phyloP scores from a whole-genome alignment of 1,139 yeast genomes.

The Pneumocystis jirovecii region DNA sequence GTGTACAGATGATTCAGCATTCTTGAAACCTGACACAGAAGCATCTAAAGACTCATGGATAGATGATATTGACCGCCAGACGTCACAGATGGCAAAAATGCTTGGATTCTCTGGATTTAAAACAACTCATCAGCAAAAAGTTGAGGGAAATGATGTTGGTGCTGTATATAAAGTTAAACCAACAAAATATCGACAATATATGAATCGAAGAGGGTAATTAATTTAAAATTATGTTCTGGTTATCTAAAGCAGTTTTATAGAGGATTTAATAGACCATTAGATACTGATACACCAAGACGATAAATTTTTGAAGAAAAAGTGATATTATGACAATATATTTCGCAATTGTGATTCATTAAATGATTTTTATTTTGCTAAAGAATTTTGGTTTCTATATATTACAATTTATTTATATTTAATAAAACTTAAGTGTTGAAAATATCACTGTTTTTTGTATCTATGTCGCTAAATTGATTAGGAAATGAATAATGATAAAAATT shows the following conservation, averaged over 20 bases:
- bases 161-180: conserved; percentile 30
- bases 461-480: neutral
- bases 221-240: conserved; percentile 11
- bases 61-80: neutral
- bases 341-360: neutral
- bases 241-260: neutral
- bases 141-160: conserved; percentile 36
- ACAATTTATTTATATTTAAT: neutral
- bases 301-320: neutral
- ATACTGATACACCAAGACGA: neutral
- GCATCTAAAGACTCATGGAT: neutral
- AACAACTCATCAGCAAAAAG: conserved; percentile 46
- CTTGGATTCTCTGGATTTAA: conserved; percentile 57
- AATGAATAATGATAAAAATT: neutral
- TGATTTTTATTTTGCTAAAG: neutral
- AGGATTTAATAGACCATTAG: neutral
- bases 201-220: conserved; percentile 24
- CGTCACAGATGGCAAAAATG: conserved; percentile 24
- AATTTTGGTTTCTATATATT: neutral
- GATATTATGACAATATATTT: neutral
- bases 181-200: conserved; percentile 47
- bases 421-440: neutral
- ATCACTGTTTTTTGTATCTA: neutral
- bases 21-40: neutral
- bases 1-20: neutral